Evolutionary conservation across 805 yeast species (phyloP).

Genomic region (Sugiyamaella chiloensis): DNA sequence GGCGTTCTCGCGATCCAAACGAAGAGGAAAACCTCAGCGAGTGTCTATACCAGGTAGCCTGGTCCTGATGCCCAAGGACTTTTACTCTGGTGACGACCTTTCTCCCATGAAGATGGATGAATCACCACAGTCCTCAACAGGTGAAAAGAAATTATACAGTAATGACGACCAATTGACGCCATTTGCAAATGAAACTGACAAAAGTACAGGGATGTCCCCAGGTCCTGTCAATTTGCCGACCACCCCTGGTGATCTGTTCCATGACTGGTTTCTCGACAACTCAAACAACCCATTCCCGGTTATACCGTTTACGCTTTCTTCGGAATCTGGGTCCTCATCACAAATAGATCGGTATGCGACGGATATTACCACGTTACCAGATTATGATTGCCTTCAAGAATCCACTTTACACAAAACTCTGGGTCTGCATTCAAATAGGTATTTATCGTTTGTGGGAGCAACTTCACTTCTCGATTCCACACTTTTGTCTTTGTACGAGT

Average conservation of each 20-base stretch:
- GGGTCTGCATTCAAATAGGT: conserved; percentile 28
- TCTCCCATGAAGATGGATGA: background rate
- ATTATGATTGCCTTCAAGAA: conserved; percentile 27
- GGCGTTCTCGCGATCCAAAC: background rate
- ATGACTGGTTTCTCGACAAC: conserved; percentile 3
- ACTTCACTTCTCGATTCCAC: conserved; percentile 29
- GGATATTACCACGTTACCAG: conserved; percentile 24
- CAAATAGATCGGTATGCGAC: background rate
- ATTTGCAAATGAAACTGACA: background rate
- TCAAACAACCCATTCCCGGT: conserved; percentile 2
- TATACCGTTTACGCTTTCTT: background rate
- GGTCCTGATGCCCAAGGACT: background rate
- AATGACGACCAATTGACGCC: too few species aligned
- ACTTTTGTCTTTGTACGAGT: conserved; percentile 26
- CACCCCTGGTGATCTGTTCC: background rate
- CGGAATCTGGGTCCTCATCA: background rate
- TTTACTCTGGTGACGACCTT: background rate
- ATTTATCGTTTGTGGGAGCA: conserved; percentile 28
- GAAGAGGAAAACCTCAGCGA: background rate
- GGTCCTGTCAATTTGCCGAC: background rate
- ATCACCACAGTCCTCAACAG: background rate
- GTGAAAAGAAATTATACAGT: background rate
- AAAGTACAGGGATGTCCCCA: background rate
- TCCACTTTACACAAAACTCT: conserved; percentile 27
- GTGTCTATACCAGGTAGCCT: background rate